A percentile compares a stretch with the other conserved stretches of the same genome.
These are phyloP conservation scores for Trichoderma atrobrunneum DNA, from an alignment of 2,329 filamentous ascomycete species.

Conservation along the genomic window DNA sequence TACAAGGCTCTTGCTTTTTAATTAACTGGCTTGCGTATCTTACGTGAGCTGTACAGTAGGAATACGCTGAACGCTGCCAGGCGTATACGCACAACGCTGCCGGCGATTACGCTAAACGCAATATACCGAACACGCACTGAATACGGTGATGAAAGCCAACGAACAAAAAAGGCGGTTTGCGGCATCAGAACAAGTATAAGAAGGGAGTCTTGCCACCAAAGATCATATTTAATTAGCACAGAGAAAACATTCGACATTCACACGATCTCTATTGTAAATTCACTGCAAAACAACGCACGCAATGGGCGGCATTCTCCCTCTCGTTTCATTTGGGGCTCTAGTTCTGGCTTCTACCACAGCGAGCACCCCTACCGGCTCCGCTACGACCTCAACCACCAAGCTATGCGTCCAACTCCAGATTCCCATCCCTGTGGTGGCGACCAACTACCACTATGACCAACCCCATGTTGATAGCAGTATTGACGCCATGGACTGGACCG, in stretches of 20 bases:
- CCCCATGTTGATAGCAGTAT: background rate
- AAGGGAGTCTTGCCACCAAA: no score
- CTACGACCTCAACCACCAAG: no score
- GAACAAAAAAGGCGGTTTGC: background rate
- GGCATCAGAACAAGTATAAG: no score
- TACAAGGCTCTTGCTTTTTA: no score
- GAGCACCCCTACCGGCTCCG: no score
- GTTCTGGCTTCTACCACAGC: background rate
- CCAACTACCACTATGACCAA: slow-evolving; percentile 1
- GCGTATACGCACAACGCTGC: background rate
- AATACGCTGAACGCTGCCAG: no score
- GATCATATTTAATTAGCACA: no score
- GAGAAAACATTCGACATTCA: background rate
- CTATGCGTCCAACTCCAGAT: background rate
- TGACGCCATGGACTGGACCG: background rate
- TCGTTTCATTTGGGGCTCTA: background rate
- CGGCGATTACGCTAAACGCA: background rate
- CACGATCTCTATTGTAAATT: background rate
- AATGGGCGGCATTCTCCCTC: background rate
- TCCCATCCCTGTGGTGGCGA: background rate
- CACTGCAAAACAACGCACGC: background rate
- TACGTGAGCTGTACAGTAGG: no score
- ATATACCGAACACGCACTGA: background rate
- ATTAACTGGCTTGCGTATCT: no score
- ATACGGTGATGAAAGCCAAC: background rate